Percentiles rank a stretch among this genome's conserved stretches.
These are phyloP conservation scores for Senecio squalidus DNA, from an alignment of 140 eudicot genomes.

Conservation along the genomic window DNA sequence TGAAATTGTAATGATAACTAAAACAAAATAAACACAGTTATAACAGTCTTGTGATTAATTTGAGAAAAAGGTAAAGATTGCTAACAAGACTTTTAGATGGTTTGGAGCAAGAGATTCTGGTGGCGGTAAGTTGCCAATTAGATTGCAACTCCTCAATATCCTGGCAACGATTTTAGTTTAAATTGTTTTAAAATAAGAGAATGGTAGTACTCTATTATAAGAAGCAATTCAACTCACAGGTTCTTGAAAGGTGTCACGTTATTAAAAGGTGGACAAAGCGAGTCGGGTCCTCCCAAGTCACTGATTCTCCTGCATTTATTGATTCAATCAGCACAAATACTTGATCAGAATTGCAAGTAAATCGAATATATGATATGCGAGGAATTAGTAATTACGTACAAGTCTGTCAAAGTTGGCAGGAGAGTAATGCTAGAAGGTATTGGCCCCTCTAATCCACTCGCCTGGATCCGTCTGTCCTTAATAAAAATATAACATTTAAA, in stretches of 20 bases:
- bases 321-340: constrained; percentile 2
- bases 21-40: too few relatives aligned
- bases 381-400: constrained; percentile 47
- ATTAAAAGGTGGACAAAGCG: constrained; percentile 42
- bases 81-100: constrained; percentile 44
- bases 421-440: constrained; percentile 53
- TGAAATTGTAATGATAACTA: too few relatives aligned
- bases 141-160: constrained; percentile 73
- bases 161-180: constrained; percentile 33
- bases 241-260: constrained; percentile 22
- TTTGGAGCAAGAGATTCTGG: constrained; percentile 38
- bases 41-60: too few relatives aligned
- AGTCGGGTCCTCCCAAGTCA: constrained; percentile 48
- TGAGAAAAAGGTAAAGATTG: constrained; percentile 8
- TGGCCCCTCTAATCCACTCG: constrained; percentile 64
- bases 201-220: neutral
- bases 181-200: neutral
- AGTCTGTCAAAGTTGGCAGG: constrained; percentile 38
- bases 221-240: constrained; percentile 42
- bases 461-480: constrained; percentile 53
- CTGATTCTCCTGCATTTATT: constrained; percentile 67
- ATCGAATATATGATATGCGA: neutral
- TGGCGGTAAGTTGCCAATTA: constrained; percentile 44
- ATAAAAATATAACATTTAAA: neutral
- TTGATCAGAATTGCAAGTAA: neutral